Evolutionary conservation across 257 asterid species (phyloP), one percentile per base, ranked within the genome.

Genomic region (Penstemon newberryi): DNA sequence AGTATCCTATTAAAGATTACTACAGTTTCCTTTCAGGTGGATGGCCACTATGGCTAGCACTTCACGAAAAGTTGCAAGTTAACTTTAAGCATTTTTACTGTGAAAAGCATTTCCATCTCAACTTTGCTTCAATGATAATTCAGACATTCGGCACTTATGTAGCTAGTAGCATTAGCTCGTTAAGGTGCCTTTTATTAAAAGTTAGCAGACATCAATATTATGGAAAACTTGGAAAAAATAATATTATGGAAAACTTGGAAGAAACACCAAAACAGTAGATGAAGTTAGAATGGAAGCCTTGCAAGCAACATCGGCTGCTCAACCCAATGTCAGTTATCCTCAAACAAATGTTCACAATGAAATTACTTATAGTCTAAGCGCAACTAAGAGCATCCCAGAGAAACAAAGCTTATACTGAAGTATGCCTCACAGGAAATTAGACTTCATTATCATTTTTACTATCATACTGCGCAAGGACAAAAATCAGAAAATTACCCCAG

Each of bases 91-190:
- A 25, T 25, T 25, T 25, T 25, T 25, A 25, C 33, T 25, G 15
- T 5, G 19, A 10, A 10, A 49, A 49, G 54, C 4, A 49, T 4
- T 12, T 49, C n/a, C 54, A 49, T 3, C 54, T 15, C 4, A 12
- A 49, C 54, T 49, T 11, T 12, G n/a, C 5, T 49, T 9, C 54
- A 49, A 49, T 15, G n/a, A 11, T 10, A 15, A 49, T 5, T 9
- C 54, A 49, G 54, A 49, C 33, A 49, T 10, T 12, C 3, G 52
- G 9, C 52, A 46, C 43, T 60, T 60, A 8, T 60, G 36, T 60
- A 58, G 62, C 49, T 49, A 74, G 47, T 2, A 39, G 59, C 62
- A 64, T 19, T 36, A 41, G 50, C 38, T 70, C 33, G 39, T 46
- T 41, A 53, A 62, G 60, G 39, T 4, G 38, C 11, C 45, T 19